These are phyloP conservation scores for Botryosphaeria agaves DNA, from an alignment of 2,329 filamentous ascomycete species.

Conservation along the genomic window DNA sequence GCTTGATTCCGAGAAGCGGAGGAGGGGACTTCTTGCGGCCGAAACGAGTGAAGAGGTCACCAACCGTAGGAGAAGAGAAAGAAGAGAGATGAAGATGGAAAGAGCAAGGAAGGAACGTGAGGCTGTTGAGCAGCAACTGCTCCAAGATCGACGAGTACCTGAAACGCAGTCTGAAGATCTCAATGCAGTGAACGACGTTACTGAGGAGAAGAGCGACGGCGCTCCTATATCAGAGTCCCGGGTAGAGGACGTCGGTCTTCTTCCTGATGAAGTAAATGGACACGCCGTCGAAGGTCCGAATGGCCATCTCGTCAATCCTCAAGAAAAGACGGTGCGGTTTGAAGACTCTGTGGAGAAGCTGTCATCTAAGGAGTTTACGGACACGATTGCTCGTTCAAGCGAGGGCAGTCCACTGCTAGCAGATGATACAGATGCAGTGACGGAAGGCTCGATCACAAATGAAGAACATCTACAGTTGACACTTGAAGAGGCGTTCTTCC, in stretches of 20 bases:
- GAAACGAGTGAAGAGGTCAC: conserved; percentile 75
- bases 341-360: no score
- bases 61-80: conserved; percentile 56
- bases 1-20: conserved; percentile 66
- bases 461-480: conserved; percentile 86
- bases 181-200: no score
- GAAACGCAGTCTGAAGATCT: no score
- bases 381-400: no score
- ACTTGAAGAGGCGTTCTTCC: conserved; percentile 81
- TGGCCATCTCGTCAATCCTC: no score
- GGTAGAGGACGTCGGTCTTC: no score
- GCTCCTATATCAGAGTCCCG: no score
- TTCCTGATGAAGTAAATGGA: no score
- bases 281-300: no score
- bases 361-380: no score
- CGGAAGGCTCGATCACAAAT: conserved; percentile 17
- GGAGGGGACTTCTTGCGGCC: conserved; percentile 43
- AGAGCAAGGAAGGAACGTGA: conserved; percentile 77
- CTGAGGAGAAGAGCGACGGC: no score
- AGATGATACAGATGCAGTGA: conserved; percentile 1
- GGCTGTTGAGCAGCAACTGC: conserved; percentile 52
- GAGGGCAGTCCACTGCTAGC: not conserved
- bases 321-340: no score
- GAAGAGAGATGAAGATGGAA: conserved; percentile 76
- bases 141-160: not conserved